These are phyloP conservation scores for Hygrocybe punicea DNA, from an alignment of 768 basidiomycete genomes.

Conservation along the genomic window DNA sequence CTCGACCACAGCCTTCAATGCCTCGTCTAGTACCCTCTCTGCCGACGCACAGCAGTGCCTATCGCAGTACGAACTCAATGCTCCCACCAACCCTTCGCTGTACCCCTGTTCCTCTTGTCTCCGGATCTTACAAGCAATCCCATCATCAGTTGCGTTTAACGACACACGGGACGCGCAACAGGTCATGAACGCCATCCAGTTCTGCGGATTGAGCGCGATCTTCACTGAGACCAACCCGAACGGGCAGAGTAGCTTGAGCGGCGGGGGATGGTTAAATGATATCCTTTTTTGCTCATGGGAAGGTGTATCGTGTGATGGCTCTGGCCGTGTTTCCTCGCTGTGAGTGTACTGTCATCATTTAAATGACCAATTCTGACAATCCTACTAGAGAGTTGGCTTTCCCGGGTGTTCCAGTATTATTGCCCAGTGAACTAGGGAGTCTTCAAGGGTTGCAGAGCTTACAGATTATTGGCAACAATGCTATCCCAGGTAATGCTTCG, in stretches of 20 bases:
- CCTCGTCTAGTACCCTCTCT: not conserved
- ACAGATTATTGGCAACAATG: conserved; percentile 7
- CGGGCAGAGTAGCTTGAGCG: not conserved
- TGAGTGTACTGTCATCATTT: not conserved
- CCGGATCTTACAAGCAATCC: not conserved
- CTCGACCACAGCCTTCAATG: not conserved
- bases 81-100: not conserved
- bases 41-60: conserved; percentile 5
- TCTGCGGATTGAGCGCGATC: conserved; percentile 7
- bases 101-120: conserved; percentile 9
- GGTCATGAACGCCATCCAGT: conserved; percentile 4
- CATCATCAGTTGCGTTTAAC: not conserved
- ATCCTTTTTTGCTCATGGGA: conserved; percentile 1
- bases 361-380: not conserved
- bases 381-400: conserved; percentile 1
- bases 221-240: not conserved
- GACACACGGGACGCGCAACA: conserved; percentile 1
- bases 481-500: not conserved
- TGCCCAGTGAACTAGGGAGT: conserved; percentile 2
- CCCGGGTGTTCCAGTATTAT: conserved; percentile 1
- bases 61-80: conserved; percentile 7
- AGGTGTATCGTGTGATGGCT: conserved; percentile 7
- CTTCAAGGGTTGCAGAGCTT: conserved; percentile 4
- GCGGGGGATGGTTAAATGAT: conserved; percentile 3
- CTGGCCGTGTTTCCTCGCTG: conserved; percentile 7